These are phyloP conservation scores for Penicillium sp. DNA, from an alignment of 2,329 filamentous ascomycete species.

Conservation along the genomic window DNA sequence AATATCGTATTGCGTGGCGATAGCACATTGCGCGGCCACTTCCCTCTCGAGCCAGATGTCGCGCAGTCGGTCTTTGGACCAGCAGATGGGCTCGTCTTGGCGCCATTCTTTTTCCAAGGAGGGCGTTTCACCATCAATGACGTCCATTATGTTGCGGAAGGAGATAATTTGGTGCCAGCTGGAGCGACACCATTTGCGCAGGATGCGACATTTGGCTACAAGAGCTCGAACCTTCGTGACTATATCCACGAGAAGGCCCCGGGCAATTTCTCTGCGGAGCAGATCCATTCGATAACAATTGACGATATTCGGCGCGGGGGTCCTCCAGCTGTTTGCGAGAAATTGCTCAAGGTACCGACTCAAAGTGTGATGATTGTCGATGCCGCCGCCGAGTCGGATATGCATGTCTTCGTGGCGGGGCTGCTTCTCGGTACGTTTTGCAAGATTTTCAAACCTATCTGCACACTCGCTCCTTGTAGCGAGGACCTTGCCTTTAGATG, in stretches of 20 bases:
- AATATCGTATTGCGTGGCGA: slow-evolving; percentile 55
- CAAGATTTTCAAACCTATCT: not conserved
- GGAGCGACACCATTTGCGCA: slow-evolving; percentile 52
- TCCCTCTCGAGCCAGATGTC: slow-evolving; percentile 51
- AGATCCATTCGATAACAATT: slow-evolving; percentile 42
- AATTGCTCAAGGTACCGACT: slow-evolving; percentile 33
- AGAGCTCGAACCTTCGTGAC: slow-evolving; percentile 47
- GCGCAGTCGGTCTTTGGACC: slow-evolving; percentile 47
- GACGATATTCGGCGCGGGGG: slow-evolving; percentile 47
- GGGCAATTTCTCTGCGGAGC: slow-evolving; percentile 35
- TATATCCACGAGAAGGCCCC: slow-evolving; percentile 52
- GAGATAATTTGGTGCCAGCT: slow-evolving; percentile 45
- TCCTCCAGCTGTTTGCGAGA: slow-evolving; percentile 36
- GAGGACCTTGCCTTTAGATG: too few species aligned
- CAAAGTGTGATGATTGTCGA: slow-evolving; percentile 48
- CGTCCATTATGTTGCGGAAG: slow-evolving; percentile 54
- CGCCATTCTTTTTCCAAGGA: slow-evolving; percentile 56
- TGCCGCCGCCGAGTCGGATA: slow-evolving; percentile 49
- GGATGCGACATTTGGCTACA: slow-evolving; percentile 55
- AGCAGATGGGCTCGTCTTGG: slow-evolving; percentile 50
- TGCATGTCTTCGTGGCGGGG: slow-evolving; percentile 51
- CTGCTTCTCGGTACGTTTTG: slow-evolving; percentile 35
- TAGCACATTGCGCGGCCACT: slow-evolving; percentile 53
- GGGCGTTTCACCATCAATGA: slow-evolving; percentile 53
- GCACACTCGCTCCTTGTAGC: too few species aligned